Percentiles rank a stretch among this genome's conserved stretches.
Evolutionary conservation across 2,329 filamentous ascomycete genomes (phyloP).

Genomic region (Diaporthe velutina): DNA sequence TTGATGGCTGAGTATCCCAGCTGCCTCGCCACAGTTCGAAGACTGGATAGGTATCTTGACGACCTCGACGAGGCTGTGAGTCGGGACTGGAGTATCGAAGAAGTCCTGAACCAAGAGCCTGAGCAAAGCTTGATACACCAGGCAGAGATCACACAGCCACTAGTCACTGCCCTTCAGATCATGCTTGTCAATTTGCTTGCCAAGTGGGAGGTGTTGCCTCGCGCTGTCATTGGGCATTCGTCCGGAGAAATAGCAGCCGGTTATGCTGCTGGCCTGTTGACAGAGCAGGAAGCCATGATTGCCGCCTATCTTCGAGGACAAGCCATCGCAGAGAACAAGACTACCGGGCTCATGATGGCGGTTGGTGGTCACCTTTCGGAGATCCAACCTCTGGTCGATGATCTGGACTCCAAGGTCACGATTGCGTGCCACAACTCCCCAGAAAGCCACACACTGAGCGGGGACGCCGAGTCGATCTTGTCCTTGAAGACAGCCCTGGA

Average conservation of each 20-base stretch:
- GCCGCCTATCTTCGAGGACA: conserved; percentile 39
- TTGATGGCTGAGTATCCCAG: background rate
- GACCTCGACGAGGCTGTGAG: conserved; percentile 16
- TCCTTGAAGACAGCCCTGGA: conserved; percentile 27
- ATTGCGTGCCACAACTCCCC: conserved; percentile 44
- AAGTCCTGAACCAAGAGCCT: background rate
- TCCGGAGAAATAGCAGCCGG: conserved; percentile 51
- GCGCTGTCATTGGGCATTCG: conserved; percentile 48
- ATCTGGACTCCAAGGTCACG: conserved; percentile 40
- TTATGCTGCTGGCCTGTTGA: conserved; percentile 45
- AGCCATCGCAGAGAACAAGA: background rate
- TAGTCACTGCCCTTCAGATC: conserved; percentile 47
- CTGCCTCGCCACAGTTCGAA: background rate
- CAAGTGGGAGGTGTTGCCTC: conserved; percentile 43
- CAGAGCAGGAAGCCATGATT: conserved; percentile 41
- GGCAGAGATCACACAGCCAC: conserved; percentile 43
- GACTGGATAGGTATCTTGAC: background rate
- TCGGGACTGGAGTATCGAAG: conserved; percentile 44
- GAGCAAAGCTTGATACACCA: conserved; percentile 39
- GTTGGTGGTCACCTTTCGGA: conserved; percentile 60
- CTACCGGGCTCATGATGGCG: conserved; percentile 65
- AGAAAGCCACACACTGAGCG: conserved; percentile 46
- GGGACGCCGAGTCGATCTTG: conserved; percentile 41
- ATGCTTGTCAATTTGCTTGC: conserved; percentile 47
- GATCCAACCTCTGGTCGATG: conserved; percentile 53